Evolutionary conservation across 306 rosid genomes (phyloP).

Genomic region (Arachis hypogaea): DNA sequence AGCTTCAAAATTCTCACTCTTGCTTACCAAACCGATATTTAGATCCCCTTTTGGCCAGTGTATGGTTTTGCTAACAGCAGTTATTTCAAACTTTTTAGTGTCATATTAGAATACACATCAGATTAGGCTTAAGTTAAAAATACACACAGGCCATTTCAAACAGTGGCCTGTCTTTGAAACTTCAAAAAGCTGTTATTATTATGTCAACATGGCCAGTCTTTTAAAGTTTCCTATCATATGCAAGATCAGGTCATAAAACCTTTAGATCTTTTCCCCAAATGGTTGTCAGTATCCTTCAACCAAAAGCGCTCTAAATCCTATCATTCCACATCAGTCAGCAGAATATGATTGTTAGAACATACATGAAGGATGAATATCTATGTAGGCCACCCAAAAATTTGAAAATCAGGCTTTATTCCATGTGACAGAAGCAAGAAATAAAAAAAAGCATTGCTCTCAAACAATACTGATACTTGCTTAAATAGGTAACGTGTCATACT

Average conservation of each 20-base stretch:
- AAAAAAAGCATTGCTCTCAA: background rate
- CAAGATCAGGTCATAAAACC: constrained; percentile 19
- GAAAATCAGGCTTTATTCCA: constrained; percentile 10
- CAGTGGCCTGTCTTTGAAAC: constrained; percentile 15
- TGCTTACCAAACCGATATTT: background rate
- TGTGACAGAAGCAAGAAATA: constrained; percentile 18
- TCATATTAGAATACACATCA: constrained; percentile 8
- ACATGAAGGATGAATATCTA: background rate
- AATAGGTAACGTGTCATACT: constrained; percentile 9
- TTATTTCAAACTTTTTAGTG: background rate
- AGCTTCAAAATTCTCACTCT: constrained; percentile 1
- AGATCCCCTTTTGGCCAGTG: background rate
- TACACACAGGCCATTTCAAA: background rate
- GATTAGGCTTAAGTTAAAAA: background rate
- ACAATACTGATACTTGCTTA: background rate
- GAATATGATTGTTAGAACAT: background rate
- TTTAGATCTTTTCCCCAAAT: constrained; percentile 18
- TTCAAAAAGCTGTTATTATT: background rate
- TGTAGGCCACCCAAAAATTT: constrained; percentile 19
- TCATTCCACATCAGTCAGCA: background rate
- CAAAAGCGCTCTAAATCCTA: constrained; percentile 1
- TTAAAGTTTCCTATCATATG: constrained; percentile 19
- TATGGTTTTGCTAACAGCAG: background rate
- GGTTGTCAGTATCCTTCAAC: background rate
- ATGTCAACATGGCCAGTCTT: constrained; percentile 17